A percentile compares a stretch with the other conserved stretches of the same genome.
These are phyloP conservation scores for Papiliotrema laurentii DNA, from an alignment of 1,284 basidiomycete species.

Conservation along the genomic window DNA sequence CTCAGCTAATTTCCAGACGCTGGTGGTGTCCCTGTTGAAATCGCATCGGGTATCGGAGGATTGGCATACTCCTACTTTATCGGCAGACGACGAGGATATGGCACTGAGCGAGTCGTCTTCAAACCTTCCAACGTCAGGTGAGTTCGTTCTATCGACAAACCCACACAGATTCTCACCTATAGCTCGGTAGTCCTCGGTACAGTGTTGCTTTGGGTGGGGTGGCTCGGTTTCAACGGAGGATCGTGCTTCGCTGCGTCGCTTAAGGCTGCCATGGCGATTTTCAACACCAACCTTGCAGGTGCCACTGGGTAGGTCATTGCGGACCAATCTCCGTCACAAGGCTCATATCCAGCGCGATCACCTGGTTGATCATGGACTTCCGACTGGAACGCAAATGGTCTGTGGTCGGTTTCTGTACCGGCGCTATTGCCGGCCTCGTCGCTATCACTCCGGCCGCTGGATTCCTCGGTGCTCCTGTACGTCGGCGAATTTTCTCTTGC, in stretches of 20 bases:
- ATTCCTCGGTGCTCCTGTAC: slow-evolving; percentile 45
- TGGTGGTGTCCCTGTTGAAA: slow-evolving; percentile 90
- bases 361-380: slow-evolving; percentile 87
- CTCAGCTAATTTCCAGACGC: slow-evolving; percentile 28
- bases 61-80: slow-evolving; percentile 73
- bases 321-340: not conserved
- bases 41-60: slow-evolving; percentile 80
- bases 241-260: slow-evolving; percentile 88
- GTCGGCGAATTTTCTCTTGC: slow-evolving; percentile 49
- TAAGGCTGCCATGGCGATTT: slow-evolving; percentile 77
- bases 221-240: slow-evolving; percentile 57
- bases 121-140: slow-evolving; percentile 84
- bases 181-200: slow-evolving; percentile 74
- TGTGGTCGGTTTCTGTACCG: slow-evolving; percentile 81
- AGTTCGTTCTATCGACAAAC: not conserved
- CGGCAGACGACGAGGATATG: slow-evolving; percentile 57
- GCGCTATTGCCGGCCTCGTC: slow-evolving; percentile 68
- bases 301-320: slow-evolving; percentile 25
- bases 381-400: slow-evolving; percentile 69
- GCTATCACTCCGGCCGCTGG: slow-evolving; percentile 65
- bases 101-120: slow-evolving; percentile 80
- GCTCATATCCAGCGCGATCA: slow-evolving; percentile 58
- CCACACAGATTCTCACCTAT: not conserved
- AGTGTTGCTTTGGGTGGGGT: slow-evolving; percentile 84
- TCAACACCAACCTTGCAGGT: slow-evolving; percentile 70